Percentiles rank a stretch among this genome's conserved stretches.
phyloP scores from a whole-genome alignment of 345 rosid genomes.

The Pelargonium nanum region DNA sequence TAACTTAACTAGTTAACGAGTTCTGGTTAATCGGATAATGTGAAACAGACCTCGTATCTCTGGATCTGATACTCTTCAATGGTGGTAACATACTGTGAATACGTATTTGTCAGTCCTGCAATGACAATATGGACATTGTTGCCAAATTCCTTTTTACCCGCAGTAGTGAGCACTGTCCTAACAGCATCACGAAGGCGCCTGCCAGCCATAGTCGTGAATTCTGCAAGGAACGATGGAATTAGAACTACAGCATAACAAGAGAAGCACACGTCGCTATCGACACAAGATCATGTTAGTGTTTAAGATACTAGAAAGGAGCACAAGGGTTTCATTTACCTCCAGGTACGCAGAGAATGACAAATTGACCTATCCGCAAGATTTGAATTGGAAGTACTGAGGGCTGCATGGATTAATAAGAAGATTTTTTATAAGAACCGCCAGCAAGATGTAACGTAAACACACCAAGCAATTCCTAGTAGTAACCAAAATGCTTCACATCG shows the following conservation, averaged over 20 bases:
- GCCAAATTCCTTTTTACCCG: conserved; percentile 19
- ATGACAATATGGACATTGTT: conserved; percentile 43
- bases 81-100: conserved; percentile 65
- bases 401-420: conserved; percentile 20
- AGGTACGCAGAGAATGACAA: conserved; percentile 50
- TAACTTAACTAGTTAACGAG: too few relatives aligned
- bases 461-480: too few relatives aligned
- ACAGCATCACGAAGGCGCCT: conserved; percentile 71
- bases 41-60: conserved; percentile 51
- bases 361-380: conserved; percentile 42
- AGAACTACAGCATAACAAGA: neutral
- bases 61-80: conserved; percentile 58
- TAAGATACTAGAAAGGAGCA: too few relatives aligned
- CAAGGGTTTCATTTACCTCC: too few relatives aligned
- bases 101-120: conserved; percentile 61
- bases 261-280: too few relatives aligned
- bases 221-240: conserved; percentile 20
- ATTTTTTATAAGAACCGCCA: neutral
- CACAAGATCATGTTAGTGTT: too few relatives aligned
- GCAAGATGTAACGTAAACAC: too few relatives aligned
- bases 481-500: too few relatives aligned
- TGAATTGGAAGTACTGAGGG: conserved; percentile 60
- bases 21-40: too few relatives aligned
- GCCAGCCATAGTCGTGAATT: conserved; percentile 72
- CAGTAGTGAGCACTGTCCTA: conserved; percentile 30